Evolutionary conservation across 495 filamentous ascomycete genomes (phyloP), one percentile per base, ranked within the genome.

Genomic region (Neurospora tetrasperma): DNA sequence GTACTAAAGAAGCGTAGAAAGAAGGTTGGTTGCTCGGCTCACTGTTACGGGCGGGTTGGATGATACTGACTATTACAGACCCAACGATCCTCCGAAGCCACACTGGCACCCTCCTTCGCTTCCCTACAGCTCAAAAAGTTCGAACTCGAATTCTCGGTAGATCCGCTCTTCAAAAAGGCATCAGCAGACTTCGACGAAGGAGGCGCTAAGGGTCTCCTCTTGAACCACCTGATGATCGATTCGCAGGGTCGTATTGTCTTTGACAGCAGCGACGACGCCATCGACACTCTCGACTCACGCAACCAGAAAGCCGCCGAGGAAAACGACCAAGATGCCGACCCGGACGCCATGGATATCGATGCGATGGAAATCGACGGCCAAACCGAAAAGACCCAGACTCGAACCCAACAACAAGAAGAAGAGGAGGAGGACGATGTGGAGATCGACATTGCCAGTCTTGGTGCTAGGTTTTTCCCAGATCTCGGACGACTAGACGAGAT

Each of bases 121-220:
- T 89, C 94, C 2, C 79, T 99, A 71, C 94, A 96, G 80, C 86
- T 98, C 69, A 98, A 99, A 80, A 98, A 98, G 78, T 93, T 98
- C 74, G 96, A 99, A 75, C 88, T 98, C 42, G 96, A 99, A 78
- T 97, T 99, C 74, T 91, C 94, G 2, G 96, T 99, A 35, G 96
- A 99, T 77, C 96, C 96, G 4, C 83, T 99, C 9, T 99, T 98
- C 88, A 98, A 98, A 79, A 99, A 99, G 77, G 96, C 94, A 0
- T 94, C 94, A 4, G 96, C 96, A 31, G 96, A 99, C 80, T 98
- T 98, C 78, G 96, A 99, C 78, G 96, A 99, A 83, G 96, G 96
- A 35, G 96, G 96, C 70, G 96, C 96, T 20, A 99, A 98, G 83
- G 96, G 96, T 4, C 86, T 99, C 42, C 85, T 99, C 27, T 85